These are phyloP conservation scores for Oryza meyeriana DNA, from an alignment of 176 grass and related monocot species.

Conservation along the genomic window DNA sequence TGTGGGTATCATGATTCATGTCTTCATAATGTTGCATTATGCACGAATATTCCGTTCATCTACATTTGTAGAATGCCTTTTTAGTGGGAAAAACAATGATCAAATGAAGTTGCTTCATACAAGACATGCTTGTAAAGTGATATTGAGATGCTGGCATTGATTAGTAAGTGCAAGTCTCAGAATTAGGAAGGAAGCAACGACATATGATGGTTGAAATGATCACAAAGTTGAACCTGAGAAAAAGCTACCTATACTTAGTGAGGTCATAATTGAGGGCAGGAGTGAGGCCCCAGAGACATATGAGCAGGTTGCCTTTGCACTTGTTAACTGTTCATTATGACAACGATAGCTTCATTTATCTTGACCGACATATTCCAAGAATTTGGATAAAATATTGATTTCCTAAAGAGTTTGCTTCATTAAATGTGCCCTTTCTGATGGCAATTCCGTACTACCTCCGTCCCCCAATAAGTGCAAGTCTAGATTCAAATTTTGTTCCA, in stretches of 20 bases:
- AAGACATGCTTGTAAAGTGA: background rate
- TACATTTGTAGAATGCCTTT: background rate
- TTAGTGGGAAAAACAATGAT: background rate
- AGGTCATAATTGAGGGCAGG: slow-evolving; percentile 35
- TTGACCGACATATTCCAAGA: background rate
- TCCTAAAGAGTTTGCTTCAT: background rate
- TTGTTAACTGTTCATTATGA: slow-evolving; percentile 24
- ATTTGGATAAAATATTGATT: background rate
- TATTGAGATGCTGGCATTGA: background rate
- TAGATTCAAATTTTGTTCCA: no score
- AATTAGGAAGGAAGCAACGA: slow-evolving; percentile 2
- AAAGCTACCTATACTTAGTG: slow-evolving; percentile 27
- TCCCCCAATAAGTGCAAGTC: no score
- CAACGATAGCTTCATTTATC: slow-evolving; percentile 9
- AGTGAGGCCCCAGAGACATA: background rate
- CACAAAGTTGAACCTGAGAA: slow-evolving; percentile 33
- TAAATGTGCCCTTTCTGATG: background rate
- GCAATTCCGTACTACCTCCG: no score
- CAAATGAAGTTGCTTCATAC: background rate
- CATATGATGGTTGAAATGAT: slow-evolving; percentile 23
- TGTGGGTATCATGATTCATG: background rate
- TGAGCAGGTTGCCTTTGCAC: slow-evolving; percentile 22
- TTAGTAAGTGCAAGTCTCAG: background rate
- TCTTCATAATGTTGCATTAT: background rate
- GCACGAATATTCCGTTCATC: background rate